phyloP scores from a whole-genome alignment of 768 basidiomycete genomes.

The Sarcomyxa edulis region DNA sequence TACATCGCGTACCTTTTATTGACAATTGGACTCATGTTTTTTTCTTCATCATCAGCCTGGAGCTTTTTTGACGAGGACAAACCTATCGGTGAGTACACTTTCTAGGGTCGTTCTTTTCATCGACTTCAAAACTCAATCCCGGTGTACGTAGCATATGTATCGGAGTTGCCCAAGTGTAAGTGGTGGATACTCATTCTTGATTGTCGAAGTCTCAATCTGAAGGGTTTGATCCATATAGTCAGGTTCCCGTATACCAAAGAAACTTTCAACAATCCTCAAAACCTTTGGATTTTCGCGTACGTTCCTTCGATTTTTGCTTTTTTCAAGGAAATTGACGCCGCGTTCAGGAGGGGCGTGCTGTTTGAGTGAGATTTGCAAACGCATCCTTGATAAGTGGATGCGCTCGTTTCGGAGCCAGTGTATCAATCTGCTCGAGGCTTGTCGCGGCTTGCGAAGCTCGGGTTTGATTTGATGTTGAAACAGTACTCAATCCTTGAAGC shows the following conservation, averaged over 20 bases:
- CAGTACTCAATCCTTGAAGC: too few relatives aligned
- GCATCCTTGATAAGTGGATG: too few relatives aligned
- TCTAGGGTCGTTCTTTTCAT: too few relatives aligned
- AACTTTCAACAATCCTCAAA: constrained; percentile 61
- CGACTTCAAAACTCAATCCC: constrained; percentile 3
- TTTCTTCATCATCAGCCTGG: constrained; percentile 32
- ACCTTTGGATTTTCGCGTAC: constrained; percentile 54
- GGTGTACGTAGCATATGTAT: constrained; percentile 32
- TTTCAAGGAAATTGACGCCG: too few relatives aligned
- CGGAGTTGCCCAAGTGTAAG: constrained; percentile 32
- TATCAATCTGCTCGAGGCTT: neutral
- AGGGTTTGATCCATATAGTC: constrained; percentile 24
- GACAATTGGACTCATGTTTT: neutral
- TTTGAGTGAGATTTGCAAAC: too few relatives aligned
- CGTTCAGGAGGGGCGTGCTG: too few relatives aligned
- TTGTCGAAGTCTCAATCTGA: neutral
- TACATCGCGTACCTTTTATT: too few relatives aligned
- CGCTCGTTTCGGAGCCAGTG: too few relatives aligned
- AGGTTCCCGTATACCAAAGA: constrained; percentile 58
- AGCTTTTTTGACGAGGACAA: constrained; percentile 33
- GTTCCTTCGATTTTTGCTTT: constrained; percentile 11
- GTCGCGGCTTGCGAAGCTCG: too few relatives aligned
- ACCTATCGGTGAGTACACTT: constrained; percentile 30
- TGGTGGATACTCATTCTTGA: constrained; percentile 1
- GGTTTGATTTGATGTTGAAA: too few relatives aligned